Conservation (phyloP, 352 stramenopile species). For the Phytopythium cucurbitacearum region DNA sequence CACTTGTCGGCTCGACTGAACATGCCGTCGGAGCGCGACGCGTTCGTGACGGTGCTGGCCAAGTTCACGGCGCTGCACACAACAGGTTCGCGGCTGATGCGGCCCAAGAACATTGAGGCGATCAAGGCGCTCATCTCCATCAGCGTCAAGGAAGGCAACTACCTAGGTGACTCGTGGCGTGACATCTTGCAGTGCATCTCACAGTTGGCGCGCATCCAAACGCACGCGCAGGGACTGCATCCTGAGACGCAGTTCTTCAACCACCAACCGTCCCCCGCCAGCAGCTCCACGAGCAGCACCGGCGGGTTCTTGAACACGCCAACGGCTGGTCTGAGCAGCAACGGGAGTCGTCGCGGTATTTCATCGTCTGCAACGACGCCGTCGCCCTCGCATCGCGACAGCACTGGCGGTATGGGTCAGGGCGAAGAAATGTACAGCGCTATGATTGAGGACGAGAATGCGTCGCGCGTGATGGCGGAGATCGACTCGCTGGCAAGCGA, state of each 20-base stretch:
- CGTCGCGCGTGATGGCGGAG: conserved; percentile 70
- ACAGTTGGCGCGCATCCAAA: conserved; percentile 95
- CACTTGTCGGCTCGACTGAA: conserved; percentile 81
- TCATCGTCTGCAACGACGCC: conserved; percentile 18
- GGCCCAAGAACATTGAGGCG: conserved; percentile 96
- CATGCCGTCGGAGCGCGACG: conserved; percentile 93
- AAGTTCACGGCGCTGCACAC: conserved; percentile 96
- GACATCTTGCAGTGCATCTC: conserved; percentile 96
- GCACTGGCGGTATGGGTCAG: conserved; percentile 9
- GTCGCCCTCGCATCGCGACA: conserved; percentile 50
- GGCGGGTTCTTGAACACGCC: conserved; percentile 8
- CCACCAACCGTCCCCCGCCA: conserved; percentile 32
- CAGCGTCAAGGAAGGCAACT: conserved; percentile 96
- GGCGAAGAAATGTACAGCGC: conserved; percentile 64
- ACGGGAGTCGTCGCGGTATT: conserved; percentile 18
- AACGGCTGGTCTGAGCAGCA: conserved; percentile 12
- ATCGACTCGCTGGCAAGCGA: conserved; percentile 88
- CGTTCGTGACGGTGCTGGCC: conserved; percentile 94
- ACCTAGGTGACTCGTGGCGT: conserved; percentile 95
- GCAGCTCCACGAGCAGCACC: conserved; percentile 17
- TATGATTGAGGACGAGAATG: conserved; percentile 82
- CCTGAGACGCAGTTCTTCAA: conserved; percentile 81
- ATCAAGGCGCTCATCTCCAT: conserved; percentile 97
- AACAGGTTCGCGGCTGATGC: conserved; percentile 91
- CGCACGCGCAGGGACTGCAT: conserved; percentile 90